Percentiles rank a stretch among this genome's conserved stretches.
Conservation (phyloP, 768 basidiomycete species). For the Kwoniella heveanensis region DNA sequence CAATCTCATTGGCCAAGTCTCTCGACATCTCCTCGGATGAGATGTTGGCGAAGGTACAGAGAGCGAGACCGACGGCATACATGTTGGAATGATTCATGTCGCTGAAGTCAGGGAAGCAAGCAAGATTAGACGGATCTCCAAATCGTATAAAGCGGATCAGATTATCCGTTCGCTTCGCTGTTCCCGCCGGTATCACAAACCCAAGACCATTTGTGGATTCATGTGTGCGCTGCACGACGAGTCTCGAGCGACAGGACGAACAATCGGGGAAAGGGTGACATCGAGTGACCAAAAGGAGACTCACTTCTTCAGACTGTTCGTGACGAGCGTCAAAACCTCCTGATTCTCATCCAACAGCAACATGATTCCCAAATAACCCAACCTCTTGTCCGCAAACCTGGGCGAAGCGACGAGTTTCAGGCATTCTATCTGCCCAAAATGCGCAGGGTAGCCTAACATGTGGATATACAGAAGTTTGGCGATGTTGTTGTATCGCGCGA, state of each 20-base stretch:
- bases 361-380: constrained; percentile 98
- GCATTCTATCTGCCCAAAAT: constrained; percentile 88
- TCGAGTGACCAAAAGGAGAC: constrained; percentile 26
- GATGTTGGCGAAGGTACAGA: constrained; percentile 98
- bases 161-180: no score
- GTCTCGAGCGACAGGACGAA: no score
- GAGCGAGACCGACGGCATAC: constrained; percentile 94
- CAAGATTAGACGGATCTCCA: no score
- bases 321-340: constrained; percentile 94
- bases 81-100: constrained; percentile 99
- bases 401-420: constrained; percentile 75
- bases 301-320: constrained; percentile 97
- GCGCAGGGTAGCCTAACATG: constrained; percentile 81
- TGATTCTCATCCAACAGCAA: constrained; percentile 94
- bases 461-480: constrained; percentile 93
- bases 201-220: no score
- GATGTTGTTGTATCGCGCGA: constrained; percentile 92
- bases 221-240: no score
- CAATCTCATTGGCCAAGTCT: constrained; percentile 95
- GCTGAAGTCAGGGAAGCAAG: constrained; percentile 59
- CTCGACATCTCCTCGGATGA: constrained; percentile 99
- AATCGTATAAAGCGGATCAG: no score
- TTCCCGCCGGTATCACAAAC: no score
- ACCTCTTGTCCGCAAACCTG: constrained; percentile 90
- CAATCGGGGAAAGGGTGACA: no score